phyloP scores from a whole-genome alignment of 2,329 filamentous ascomycete genomes.

The Talaromyces sp. region DNA sequence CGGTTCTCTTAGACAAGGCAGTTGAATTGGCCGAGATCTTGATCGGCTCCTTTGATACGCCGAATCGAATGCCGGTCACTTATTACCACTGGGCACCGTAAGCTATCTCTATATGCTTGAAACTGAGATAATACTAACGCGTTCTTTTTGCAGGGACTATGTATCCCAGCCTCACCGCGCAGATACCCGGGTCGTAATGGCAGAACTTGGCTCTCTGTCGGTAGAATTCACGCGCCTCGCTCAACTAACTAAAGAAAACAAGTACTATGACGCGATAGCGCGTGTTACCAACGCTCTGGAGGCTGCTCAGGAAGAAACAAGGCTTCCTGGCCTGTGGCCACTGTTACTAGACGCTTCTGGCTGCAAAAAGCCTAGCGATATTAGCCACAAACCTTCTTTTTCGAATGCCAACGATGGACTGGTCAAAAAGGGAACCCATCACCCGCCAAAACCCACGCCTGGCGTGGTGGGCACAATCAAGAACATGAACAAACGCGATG shows the following conservation, averaged over 20 bases:
- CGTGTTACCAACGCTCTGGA: constrained; percentile 78
- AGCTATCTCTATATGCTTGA: constrained; percentile 18
- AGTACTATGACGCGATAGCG: constrained; percentile 85
- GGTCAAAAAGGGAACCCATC: background rate
- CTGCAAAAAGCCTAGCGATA: constrained; percentile 48
- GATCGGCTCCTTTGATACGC: constrained; percentile 81
- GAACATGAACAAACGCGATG: constrained; percentile 19
- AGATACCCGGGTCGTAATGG: constrained; percentile 50
- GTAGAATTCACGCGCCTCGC: constrained; percentile 87
- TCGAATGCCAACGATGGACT: constrained; percentile 19
- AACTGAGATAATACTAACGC: background rate
- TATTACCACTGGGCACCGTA: constrained; percentile 73
- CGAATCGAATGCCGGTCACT: constrained; percentile 83
- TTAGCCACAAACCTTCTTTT: constrained; percentile 10
- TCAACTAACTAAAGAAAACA: constrained; percentile 73
- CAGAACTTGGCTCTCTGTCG: constrained; percentile 71
- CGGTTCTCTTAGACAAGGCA: constrained; percentile 69
- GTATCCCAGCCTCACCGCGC: constrained; percentile 61
- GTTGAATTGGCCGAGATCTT: constrained; percentile 73
- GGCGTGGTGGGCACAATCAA: constrained; percentile 1
- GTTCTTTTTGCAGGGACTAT: constrained; percentile 35
- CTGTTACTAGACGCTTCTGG: constrained; percentile 71
- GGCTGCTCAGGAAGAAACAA: constrained; percentile 65
- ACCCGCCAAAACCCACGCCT: background rate
- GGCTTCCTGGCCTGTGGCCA: constrained; percentile 75